These are phyloP conservation scores for Phaeosphaeria sp. DNA, from an alignment of 2,329 filamentous ascomycete species.

Conservation along the genomic window DNA sequence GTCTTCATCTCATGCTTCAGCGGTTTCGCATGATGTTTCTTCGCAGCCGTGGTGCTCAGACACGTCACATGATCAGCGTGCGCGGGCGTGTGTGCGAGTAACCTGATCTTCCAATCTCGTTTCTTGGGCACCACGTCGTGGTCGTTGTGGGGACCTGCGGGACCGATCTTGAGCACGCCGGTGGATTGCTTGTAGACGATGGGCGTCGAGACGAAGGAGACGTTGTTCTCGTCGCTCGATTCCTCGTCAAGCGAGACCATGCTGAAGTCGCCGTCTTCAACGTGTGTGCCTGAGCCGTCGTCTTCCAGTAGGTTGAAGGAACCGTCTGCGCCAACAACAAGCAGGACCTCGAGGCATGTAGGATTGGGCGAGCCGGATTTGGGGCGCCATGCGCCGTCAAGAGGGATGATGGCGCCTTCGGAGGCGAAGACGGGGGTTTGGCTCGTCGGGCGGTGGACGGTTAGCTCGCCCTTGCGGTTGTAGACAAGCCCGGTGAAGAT, in stretches of 20 bases:
- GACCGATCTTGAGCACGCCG: conserved; percentile 44
- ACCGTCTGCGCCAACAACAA: conserved; percentile 56
- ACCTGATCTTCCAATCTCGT: conserved; percentile 40
- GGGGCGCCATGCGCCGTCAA: conserved; percentile 55
- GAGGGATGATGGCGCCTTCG: conserved; percentile 65
- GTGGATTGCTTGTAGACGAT: conserved; percentile 48
- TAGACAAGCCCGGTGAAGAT: conserved; percentile 65
- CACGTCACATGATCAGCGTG: conserved; percentile 28
- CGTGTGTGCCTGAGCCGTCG: conserved; percentile 41
- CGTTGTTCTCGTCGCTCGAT: conserved; percentile 28
- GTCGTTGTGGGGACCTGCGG: conserved; percentile 29
- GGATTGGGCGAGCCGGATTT: conserved; percentile 59
- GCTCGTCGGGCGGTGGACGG: conserved; percentile 58
- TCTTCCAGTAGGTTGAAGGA: conserved; percentile 60
- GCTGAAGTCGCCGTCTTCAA: conserved; percentile 45
- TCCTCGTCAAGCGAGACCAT: conserved; percentile 51
- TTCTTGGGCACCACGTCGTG: conserved; percentile 31
- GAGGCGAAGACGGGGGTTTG: conserved; percentile 61
- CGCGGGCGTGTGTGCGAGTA: conserved; percentile 36
- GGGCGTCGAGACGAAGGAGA: conserved; percentile 40
- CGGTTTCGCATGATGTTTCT: conserved; percentile 34
- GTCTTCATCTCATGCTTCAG: conserved; percentile 19
- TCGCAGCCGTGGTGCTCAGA: conserved; percentile 25
- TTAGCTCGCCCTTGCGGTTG: conserved; percentile 61
- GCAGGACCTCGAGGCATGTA: conserved; percentile 55